phyloP scores from a whole-genome alignment of 2,329 filamentous ascomycete species.

The Anthostomella pinea region DNA sequence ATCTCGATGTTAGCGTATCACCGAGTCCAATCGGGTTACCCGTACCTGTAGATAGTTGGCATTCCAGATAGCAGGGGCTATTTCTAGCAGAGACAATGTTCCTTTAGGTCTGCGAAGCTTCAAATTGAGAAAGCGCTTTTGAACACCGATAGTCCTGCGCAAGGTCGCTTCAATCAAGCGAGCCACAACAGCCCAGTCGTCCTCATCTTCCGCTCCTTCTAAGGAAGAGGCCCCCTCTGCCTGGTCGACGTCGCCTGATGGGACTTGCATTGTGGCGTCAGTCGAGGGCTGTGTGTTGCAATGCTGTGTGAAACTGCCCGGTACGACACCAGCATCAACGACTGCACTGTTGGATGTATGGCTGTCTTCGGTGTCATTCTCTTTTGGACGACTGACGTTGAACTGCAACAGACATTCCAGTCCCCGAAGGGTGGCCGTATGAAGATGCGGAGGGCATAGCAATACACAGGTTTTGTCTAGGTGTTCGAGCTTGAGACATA shows the following conservation, averaged over 20 bases:
- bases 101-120: slow-evolving; percentile 1
- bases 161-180: slow-evolving; percentile 11
- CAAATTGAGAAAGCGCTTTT: slow-evolving; percentile 5
- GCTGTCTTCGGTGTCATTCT: background rate
- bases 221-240: too few species aligned
- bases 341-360: too few species aligned
- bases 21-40: too few species aligned
- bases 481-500: slow-evolving; percentile 31
- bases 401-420: slow-evolving; percentile 25
- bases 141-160: slow-evolving; percentile 9
- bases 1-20: too few species aligned
- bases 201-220: too few species aligned
- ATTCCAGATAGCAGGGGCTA: slow-evolving; percentile 20
- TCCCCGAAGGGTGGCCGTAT: slow-evolving; percentile 27
- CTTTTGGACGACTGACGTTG: background rate
- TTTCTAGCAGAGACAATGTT: slow-evolving; percentile 13
- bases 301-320: too few species aligned
- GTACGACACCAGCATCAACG: too few species aligned
- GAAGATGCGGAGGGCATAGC: slow-evolving; percentile 27
- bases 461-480: slow-evolving; percentile 29
- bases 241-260: too few species aligned
- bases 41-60: slow-evolving; percentile 15
- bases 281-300: too few species aligned
- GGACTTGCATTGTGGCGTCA: too few species aligned
- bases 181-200: slow-evolving; percentile 8